Evolutionary conservation across 352 stramenopile species (phyloP), one percentile per base, ranked within the genome.

Genomic region (Peronospora belbahrii): DNA sequence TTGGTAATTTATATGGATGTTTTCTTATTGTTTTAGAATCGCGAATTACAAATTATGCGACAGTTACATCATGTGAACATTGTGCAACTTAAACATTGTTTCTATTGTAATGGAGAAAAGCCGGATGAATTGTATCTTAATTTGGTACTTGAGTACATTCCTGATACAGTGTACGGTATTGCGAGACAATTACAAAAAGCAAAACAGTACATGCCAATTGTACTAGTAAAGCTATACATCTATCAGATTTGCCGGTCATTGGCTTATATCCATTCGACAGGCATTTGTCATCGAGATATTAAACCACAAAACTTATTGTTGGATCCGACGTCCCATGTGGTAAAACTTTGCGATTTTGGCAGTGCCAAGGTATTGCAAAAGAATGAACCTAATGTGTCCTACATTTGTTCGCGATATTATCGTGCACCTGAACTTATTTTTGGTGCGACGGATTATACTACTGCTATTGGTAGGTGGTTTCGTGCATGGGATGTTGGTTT

Each of bases 261-360:
- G 36, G 94, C 91, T 11, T 98, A 99, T 72, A 98, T 99, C 56
- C 97, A 99, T 62, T 83, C 83, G 4, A 84, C 94, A 23, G 96
- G 95, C 28, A 98, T 99, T 48, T 99, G 96, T 62, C 96, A 99
- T 65, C 86, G 95, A 28, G 97, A 99, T 65, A 99, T 99, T 61
- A 99, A 99, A 73, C 97, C 97, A 22, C 96, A 99, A 66, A 99
- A 99, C 65, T 57, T 99, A 46, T 67, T 99, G 44, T 77, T 99
- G 37, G 90, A 99, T 65, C 94, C 96, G 11, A 75, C 84, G 23
- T 97, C 92, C 20, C 95, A 98, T 51, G 82, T 98, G 22, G 74
- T 99, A 40, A 99, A 99, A 67, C 81, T 99, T 8, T 99, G 96
- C 65, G 97, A 99, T 76, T 99, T 99, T 82, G 97, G 97, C 31